Conservation (phyloP, 164 flowering plant genomes). For the Aristolochia californica region DNA sequence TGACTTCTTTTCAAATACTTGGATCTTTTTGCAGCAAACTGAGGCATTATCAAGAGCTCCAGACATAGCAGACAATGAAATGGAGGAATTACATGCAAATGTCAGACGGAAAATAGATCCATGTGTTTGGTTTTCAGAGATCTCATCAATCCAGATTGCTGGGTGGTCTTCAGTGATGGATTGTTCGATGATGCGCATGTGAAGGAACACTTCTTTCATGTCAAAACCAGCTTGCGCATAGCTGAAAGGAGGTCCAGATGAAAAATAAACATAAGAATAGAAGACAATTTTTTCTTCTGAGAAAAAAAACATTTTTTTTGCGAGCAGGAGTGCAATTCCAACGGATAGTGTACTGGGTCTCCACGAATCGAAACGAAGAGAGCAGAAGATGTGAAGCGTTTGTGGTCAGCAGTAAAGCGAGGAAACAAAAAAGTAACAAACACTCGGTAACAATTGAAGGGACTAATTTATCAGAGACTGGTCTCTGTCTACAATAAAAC, state of each 20-base stretch:
- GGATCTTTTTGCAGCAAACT: slow-evolving; percentile 79
- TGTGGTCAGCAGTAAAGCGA: not conserved
- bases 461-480: too few species aligned
- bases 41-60: slow-evolving; percentile 59
- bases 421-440: not conserved
- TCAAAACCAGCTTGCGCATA: slow-evolving; percentile 87
- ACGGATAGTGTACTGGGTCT: too few species aligned
- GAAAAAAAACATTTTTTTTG: not conserved
- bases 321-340: too few species aligned
- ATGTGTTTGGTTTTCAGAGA: slow-evolving; percentile 35
- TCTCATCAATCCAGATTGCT: slow-evolving; percentile 59
- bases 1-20: slow-evolving; percentile 87
- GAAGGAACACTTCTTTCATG: slow-evolving; percentile 89
- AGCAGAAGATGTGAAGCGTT: too few species aligned
- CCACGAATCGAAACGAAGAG: too few species aligned
- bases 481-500: too few species aligned
- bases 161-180: slow-evolving; percentile 54
- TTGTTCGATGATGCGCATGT: slow-evolving; percentile 73
- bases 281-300: not conserved
- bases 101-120: slow-evolving; percentile 59
- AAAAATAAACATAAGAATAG: not conserved
- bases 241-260: slow-evolving; percentile 23
- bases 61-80: slow-evolving; percentile 78
- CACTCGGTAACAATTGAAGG: too few species aligned
- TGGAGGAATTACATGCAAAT: slow-evolving; percentile 69